phyloP scores from a whole-genome alignment of 805 yeast species.

The Wickerhamiella musiphila region DNA sequence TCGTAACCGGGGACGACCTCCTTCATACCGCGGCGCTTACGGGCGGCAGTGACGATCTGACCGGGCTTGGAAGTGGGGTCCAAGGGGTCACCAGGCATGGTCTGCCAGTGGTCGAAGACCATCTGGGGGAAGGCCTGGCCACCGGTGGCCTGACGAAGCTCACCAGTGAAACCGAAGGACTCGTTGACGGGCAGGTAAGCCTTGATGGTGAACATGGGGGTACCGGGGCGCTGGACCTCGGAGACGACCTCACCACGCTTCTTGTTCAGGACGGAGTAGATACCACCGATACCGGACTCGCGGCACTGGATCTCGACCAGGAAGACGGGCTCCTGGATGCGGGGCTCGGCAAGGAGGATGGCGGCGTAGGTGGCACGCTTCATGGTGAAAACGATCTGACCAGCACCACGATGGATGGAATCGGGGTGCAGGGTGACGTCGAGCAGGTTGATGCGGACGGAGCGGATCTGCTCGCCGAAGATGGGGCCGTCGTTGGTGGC shows the following conservation, averaged over 20 bases:
- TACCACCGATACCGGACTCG: constrained; percentile 99
- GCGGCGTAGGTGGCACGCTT: constrained; percentile 99
- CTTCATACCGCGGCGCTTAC: constrained; percentile 96
- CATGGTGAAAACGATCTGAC: constrained; percentile 99
- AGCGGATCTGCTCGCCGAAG: constrained; percentile 91
- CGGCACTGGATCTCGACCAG: constrained; percentile 99
- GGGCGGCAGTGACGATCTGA: constrained; percentile 44
- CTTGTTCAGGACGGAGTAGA: constrained; percentile 97
- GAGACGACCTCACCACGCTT: constrained; percentile 96
- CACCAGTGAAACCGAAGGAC: constrained; percentile 99
- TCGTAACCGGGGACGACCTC: constrained; percentile 97
- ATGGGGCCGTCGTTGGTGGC: constrained; percentile 99
- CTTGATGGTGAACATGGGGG: constrained; percentile 98
- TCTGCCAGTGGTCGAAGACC: constrained; percentile 98
- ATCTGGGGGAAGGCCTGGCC: constrained; percentile 99
- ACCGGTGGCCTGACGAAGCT: constrained; percentile 99
- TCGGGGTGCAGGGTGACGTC: constrained; percentile 99
- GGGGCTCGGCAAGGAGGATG: constrained; percentile 95
- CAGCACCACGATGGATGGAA: constrained; percentile 99
- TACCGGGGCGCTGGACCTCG: constrained; percentile 99
- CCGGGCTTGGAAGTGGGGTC: constrained; percentile 68
- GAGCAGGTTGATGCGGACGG: constrained; percentile 91
- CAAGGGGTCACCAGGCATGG: constrained; percentile 79
- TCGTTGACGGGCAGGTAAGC: constrained; percentile 99
- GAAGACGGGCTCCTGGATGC: constrained; percentile 98